Evolutionary conservation across 2,329 filamentous ascomycete genomes (phyloP).

Genomic region (Cercospora brassicicola): DNA sequence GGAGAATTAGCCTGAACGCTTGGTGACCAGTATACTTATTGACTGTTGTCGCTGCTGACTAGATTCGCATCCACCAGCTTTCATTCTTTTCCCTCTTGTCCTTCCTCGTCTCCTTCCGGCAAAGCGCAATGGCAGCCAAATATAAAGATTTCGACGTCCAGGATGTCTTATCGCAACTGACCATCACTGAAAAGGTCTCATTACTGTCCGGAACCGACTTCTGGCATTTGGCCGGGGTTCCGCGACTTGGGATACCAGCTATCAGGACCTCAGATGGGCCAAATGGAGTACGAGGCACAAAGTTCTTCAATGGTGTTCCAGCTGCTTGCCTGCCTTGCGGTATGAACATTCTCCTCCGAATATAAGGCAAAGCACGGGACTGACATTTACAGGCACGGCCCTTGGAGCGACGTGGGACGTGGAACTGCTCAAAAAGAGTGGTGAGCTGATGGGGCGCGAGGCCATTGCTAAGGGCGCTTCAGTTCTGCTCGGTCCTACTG

Average conservation of each 20-base stretch:
- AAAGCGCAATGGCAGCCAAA: conserved; percentile 12
- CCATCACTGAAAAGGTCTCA: conserved; percentile 36
- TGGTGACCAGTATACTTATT: not conserved
- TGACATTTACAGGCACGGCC: conserved; percentile 53
- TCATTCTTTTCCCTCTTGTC: not conserved
- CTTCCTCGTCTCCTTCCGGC: not conserved
- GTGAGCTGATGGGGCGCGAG: conserved; percentile 70
- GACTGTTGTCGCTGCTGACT: not conserved
- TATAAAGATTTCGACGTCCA: conserved; percentile 36
- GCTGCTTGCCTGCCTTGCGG: conserved; percentile 79
- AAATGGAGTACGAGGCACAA: conserved; percentile 67
- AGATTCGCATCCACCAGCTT: not conserved
- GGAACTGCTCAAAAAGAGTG: conserved; percentile 67
- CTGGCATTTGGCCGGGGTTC: conserved; percentile 66
- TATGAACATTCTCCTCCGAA: not conserved
- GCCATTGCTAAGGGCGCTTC: conserved; percentile 71
- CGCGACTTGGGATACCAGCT: conserved; percentile 62
- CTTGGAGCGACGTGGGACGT: conserved; percentile 79
- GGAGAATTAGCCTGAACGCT: conserved; percentile 3
- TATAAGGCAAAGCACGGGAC: not conserved
- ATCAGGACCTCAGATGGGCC: conserved; percentile 68
- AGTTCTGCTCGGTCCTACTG: conserved; percentile 72
- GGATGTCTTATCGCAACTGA: conserved; percentile 34
- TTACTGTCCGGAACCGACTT: conserved; percentile 55
- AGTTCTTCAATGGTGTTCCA: conserved; percentile 63